Conservation (phyloP, 192 early-diverging fungal genomes). For the Spizellomyces punctatus region DNA sequence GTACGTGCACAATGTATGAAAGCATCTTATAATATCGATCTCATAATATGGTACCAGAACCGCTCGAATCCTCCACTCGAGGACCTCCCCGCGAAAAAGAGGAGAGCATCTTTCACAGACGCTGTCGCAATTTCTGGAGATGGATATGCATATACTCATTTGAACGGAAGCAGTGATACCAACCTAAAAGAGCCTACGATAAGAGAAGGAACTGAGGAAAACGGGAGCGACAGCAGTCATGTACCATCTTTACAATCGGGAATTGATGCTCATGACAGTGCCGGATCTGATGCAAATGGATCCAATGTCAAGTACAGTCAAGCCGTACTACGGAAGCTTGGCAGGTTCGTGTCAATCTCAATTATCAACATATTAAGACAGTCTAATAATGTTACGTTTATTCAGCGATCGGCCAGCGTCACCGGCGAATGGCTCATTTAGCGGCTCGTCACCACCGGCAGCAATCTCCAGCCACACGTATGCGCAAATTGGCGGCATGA, state of each 20-base stretch:
- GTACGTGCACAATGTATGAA: background rate
- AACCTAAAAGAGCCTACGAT: too few species aligned
- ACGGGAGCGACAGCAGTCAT: too few species aligned
- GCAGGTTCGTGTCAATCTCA: too few species aligned
- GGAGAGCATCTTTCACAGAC: constrained; percentile 21
- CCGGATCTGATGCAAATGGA: too few species aligned
- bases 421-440: constrained; percentile 15
- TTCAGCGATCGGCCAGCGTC: background rate
- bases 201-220: too few species aligned
- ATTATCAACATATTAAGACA: background rate
- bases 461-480: background rate
- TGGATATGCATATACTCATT: too few species aligned
- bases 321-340: too few species aligned
- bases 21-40: background rate
- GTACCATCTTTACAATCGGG: too few species aligned
- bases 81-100: constrained; percentile 35
- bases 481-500: constrained; percentile 17
- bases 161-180: too few species aligned
- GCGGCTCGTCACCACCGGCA: background rate
- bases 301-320: too few species aligned
- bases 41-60: background rate
- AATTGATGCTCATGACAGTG: too few species aligned
- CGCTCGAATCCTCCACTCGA: constrained; percentile 10
- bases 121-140: background rate
- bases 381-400: background rate